Base-by-base conservation (phyloP, 768 basidiomycete genomes). In the Arthromyces matolae region DNA sequence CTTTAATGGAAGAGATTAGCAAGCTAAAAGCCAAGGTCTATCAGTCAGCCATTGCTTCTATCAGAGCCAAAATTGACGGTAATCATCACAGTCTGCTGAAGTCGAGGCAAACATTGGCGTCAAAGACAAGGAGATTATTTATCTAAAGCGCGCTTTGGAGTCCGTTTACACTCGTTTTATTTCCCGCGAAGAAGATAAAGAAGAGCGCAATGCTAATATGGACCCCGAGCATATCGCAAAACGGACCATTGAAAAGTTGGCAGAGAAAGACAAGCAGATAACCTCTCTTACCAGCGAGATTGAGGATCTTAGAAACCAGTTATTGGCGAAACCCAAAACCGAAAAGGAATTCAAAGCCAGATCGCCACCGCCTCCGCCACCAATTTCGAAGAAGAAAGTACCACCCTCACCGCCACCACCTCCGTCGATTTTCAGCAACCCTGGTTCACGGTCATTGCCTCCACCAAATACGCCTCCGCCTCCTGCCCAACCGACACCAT, bases 141-240 rank as follows among this genome's bases (percentile, higher is more conserved):
- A 85, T 57, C 75, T 93, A 31, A 90, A 91, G 60, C 83, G 86
- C 12, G 87, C 90, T n/a, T 71, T 96, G 29, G 89, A 93, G 63
- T 86, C 88, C 6, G 86, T 94, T 4, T 90, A 90, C 64, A 83
- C 83, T 9, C 77, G 87, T n/a, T 86, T 93, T 62, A 72, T 77
- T 5, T 71, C 78, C 5, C 66, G 78, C 35, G 78, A 80, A 57
- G 80, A 84, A 56, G 59, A 60, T 20, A 68, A 78, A 41, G 72
- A 72, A 20, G 60, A 56, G 19, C 73, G 71, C 35, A 72, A 64
- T 39, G 65, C 72, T 0, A 80, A 81, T 40, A 60, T 84, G 39
- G 86, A 91, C 55, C 77, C 86, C 3, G 79, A 84, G 45, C 57
- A 72, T 10, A 84, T 94, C 53, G 89, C 83, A 0, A 75, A 72